phyloP scores from a whole-genome alignment of 164 flowering plant genomes.

The Kalanchoe fedtschenkoi region DNA sequence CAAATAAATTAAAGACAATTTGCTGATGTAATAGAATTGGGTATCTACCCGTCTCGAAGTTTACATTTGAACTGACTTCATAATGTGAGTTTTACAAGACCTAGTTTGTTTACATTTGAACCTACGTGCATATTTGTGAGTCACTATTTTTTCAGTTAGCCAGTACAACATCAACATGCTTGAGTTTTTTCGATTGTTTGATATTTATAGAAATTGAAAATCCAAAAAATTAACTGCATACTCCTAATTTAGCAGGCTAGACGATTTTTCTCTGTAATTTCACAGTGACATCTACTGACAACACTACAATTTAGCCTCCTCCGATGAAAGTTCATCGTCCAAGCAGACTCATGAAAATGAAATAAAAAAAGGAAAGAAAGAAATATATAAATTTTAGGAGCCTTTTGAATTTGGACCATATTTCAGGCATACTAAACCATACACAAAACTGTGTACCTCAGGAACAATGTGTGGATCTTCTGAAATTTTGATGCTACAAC shows the following conservation, averaged over 20 bases:
- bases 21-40: background rate
- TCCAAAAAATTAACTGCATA: too few relatives aligned
- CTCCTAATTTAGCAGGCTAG: background rate
- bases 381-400: background rate
- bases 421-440: background rate
- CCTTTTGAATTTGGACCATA: background rate
- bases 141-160: background rate
- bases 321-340: background rate
- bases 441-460: constrained; percentile 22
- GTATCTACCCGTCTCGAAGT: background rate
- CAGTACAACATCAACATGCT: background rate
- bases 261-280: background rate
- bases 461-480: constrained; percentile 26
- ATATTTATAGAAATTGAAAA: background rate
- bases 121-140: background rate
- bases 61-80: background rate
- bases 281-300: background rate
- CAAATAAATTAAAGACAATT: background rate
- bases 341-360: background rate
- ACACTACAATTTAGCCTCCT: background rate
- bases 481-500: constrained; percentile 46
- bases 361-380: background rate
- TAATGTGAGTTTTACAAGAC: too few relatives aligned
- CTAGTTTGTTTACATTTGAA: background rate
- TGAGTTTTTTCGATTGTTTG: background rate